Base-by-base conservation (phyloP, 2,329 filamentous ascomycete species). In the Didymella pinodella region DNA sequence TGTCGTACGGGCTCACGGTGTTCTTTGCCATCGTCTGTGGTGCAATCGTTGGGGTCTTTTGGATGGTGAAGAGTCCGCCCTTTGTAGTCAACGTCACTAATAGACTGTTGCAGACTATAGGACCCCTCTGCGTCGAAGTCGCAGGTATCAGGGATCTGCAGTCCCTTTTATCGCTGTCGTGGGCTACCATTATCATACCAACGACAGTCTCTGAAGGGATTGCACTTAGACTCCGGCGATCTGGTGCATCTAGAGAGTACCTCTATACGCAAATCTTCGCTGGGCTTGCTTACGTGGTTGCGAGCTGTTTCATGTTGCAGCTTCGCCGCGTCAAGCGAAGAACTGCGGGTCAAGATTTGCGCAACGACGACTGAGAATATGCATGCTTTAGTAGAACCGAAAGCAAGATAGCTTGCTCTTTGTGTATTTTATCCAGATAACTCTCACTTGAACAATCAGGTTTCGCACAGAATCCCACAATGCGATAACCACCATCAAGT, bases 211-310 rank as follows among this genome's bases (percentile, higher is more conserved):
- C 14, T n/a, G 41, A 44, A n/a, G 41, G 41, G 3, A 44, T 44
- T n/a, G 41, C 41, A 1, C 41, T 44, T 14, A 44, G n/a, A 7
- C 41, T 44, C 1, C 22, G 41, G 16, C 22, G 41, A 12, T 14
- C 14, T 1, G 41, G 22, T 14, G 14, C 41, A 44, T 28, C 41
- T n/a, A 22, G 41, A 44, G 41, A 44, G 10, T 44, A 44, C 16
- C 41, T 44, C 11, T 44, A 44, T 12, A 44, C 41, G 22, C 41
- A 44, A n/a, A 28, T 44, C 22, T 44, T 44, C 41, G 41, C 41
- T 7, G 41, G 41, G 10, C 41, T 44, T 8, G 41, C 41, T 28
- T 44, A 44, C 14, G 41, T 28, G 4, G 25, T 44, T n/a, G 41
- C 22, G 14, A 44, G 41, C 18, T 12, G 41, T 7, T 44, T 44